Evolutionary conservation across 495 filamentous ascomycete species (phyloP).

Genomic region (Annulohypoxylon nitens): DNA sequence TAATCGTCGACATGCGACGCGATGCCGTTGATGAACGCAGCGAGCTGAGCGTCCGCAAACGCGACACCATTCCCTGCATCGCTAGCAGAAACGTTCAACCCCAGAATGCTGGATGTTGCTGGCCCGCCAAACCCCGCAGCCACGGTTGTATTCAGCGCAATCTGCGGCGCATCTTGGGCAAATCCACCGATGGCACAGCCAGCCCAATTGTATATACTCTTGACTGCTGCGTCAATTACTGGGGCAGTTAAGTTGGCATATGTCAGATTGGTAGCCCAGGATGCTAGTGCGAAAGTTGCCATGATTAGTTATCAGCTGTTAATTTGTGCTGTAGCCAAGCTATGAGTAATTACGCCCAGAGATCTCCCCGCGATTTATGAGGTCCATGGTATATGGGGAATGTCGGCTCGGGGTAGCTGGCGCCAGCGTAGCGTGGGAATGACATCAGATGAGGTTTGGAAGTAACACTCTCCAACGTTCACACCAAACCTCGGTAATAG

Average conservation of each 20-base stretch:
- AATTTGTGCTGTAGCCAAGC: background rate
- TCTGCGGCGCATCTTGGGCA: constrained; percentile 61
- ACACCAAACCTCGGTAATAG: constrained; percentile 25
- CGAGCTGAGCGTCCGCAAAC: constrained; percentile 63
- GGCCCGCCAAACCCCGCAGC: constrained; percentile 61
- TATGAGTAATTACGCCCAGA: background rate
- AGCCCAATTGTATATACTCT: constrained; percentile 66
- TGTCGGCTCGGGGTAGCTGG: constrained; percentile 7
- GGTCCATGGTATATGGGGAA: background rate
- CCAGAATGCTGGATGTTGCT: constrained; percentile 60
- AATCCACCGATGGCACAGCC: constrained; percentile 66
- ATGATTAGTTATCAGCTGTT: constrained; percentile 37
- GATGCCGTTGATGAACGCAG: constrained; percentile 67
- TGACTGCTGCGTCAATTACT: constrained; percentile 51
- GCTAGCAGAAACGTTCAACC: constrained; percentile 46
- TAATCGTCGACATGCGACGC: constrained; percentile 69
- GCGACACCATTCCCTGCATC: background rate
- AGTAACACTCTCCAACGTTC: constrained; percentile 28
- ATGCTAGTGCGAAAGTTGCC: constrained; percentile 57
- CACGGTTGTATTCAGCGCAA: constrained; percentile 51
- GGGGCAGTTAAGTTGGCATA: constrained; percentile 51
- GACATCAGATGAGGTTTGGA: constrained; percentile 13
- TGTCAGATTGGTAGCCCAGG: constrained; percentile 56
- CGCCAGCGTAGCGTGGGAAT: constrained; percentile 11
- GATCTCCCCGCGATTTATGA: constrained; percentile 18